Conservation (phyloP, 1,139 yeast species). For the Pneumocystis murina region DNA sequence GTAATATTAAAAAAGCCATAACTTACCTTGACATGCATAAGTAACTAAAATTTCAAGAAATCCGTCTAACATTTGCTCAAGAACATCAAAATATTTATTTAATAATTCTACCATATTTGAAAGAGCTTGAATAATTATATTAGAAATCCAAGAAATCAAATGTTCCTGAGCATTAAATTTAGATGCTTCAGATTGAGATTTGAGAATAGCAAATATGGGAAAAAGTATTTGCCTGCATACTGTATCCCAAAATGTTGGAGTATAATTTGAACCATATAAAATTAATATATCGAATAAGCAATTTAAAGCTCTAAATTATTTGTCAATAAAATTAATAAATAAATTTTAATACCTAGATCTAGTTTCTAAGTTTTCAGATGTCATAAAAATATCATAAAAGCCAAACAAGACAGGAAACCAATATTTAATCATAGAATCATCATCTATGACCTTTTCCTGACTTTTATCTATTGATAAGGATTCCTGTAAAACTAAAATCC, state of each 20-base stretch:
- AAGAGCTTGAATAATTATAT: slow-evolving; percentile 89
- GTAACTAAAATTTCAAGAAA: slow-evolving; percentile 63
- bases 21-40: slow-evolving; percentile 62
- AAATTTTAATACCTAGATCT: slow-evolving; percentile 34
- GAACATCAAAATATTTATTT: slow-evolving; percentile 60
- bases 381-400: slow-evolving; percentile 79
- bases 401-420: slow-evolving; percentile 80
- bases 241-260: slow-evolving; percentile 63
- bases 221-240: slow-evolving; percentile 65
- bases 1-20: neutral
- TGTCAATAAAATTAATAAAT: neutral
- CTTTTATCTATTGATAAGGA: slow-evolving; percentile 9
- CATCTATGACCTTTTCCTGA: slow-evolving; percentile 17
- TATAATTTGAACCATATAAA: slow-evolving; percentile 65
- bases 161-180: slow-evolving; percentile 60
- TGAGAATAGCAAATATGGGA: slow-evolving; percentile 76
- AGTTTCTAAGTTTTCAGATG: slow-evolving; percentile 86
- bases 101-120: slow-evolving; percentile 75
- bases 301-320: slow-evolving; percentile 45
- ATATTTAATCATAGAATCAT: slow-evolving; percentile 33
- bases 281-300: slow-evolving; percentile 67
- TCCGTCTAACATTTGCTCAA: slow-evolving; percentile 60
- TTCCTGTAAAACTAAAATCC: slow-evolving; percentile 25
- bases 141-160: slow-evolving; percentile 86
- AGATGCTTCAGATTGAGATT: slow-evolving; percentile 59